Percentiles rank a stretch among this genome's conserved stretches.
Evolutionary conservation across 1,139 yeast species (phyloP).

Genomic region (Diutina siamensis): DNA sequence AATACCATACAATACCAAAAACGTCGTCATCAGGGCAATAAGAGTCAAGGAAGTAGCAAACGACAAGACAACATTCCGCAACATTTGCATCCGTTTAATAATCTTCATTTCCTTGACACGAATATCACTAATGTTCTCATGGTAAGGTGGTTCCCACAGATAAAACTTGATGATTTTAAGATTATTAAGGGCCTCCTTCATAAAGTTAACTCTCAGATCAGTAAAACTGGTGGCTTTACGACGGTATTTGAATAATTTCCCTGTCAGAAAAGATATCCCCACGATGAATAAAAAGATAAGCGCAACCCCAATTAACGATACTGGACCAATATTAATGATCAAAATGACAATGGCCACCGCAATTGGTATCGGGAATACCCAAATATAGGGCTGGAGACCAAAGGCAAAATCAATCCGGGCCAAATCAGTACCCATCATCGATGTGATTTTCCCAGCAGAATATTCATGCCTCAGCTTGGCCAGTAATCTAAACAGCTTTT

Average conservation of each 20-base stretch:
- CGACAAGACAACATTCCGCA: slow-evolving; percentile 24
- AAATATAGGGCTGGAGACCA: slow-evolving; percentile 54
- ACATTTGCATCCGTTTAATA: slow-evolving; percentile 5
- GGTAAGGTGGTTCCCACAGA: slow-evolving; percentile 21
- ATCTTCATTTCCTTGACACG: neutral
- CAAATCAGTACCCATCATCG: slow-evolving; percentile 66
- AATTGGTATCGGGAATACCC: slow-evolving; percentile 52
- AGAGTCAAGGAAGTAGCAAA: slow-evolving; percentile 49
- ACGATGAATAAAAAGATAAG: slow-evolving; percentile 23
- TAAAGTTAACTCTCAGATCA: slow-evolving; percentile 46
- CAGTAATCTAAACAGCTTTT: slow-evolving; percentile 52
- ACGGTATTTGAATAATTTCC: slow-evolving; percentile 30
- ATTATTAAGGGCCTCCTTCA: slow-evolving; percentile 54
- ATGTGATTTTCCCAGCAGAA: slow-evolving; percentile 61
- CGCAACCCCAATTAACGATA: slow-evolving; percentile 57
- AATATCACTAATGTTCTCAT: slow-evolving; percentile 1
- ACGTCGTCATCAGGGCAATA: slow-evolving; percentile 62
- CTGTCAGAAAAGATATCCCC: slow-evolving; percentile 16
- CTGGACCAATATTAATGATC: slow-evolving; percentile 58
- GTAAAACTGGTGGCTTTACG: slow-evolving; percentile 35
- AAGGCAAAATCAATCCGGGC: slow-evolving; percentile 71
- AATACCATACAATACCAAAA: slow-evolving; percentile 53
- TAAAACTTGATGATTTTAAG: slow-evolving; percentile 62
- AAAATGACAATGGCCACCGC: slow-evolving; percentile 54
- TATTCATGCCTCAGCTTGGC: slow-evolving; percentile 48